These are phyloP conservation scores for Begonia peltatifolia DNA, from an alignment of 306 rosid genomes.

Conservation along the genomic window DNA sequence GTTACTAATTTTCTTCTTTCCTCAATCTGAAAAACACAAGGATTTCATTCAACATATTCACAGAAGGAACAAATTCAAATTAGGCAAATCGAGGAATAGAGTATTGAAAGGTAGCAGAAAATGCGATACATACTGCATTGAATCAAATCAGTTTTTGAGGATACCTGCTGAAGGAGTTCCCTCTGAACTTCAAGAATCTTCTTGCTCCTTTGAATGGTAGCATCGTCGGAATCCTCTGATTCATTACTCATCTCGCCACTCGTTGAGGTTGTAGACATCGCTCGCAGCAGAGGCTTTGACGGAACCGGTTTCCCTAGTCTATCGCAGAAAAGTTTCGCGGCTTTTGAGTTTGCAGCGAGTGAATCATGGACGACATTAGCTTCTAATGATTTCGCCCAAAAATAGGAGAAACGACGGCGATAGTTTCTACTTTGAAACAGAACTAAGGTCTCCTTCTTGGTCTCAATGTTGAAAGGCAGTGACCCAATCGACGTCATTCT, in stretches of 20 bases:
- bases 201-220: conserved; percentile 72
- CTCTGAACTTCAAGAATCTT: conserved; percentile 72
- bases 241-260: conserved; percentile 30
- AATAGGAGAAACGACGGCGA: conserved; percentile 11
- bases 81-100: not conserved
- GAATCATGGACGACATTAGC: conserved; percentile 9
- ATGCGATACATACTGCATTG: too few species aligned
- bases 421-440: conserved; percentile 17
- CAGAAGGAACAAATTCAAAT: not conserved
- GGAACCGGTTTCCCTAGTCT: conserved; percentile 23
- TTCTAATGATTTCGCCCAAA: conserved; percentile 13
- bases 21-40: conserved; percentile 44
- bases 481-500: conserved; percentile 51
- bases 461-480: conserved; percentile 27
- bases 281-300: conserved; percentile 20
- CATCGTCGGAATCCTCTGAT: conserved; percentile 37
- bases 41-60: not conserved
- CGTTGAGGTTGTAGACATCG: conserved; percentile 21
- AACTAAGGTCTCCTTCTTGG: conserved; percentile 26
- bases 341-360: conserved; percentile 11
- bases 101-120: not conserved
- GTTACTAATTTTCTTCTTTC: conserved; percentile 65
- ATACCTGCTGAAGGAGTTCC: conserved; percentile 73
- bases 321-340: conserved; percentile 19
- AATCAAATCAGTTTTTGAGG: not conserved